Conservation (phyloP, 2,329 filamentous ascomycete species). For the Metarhizium brunneum region DNA sequence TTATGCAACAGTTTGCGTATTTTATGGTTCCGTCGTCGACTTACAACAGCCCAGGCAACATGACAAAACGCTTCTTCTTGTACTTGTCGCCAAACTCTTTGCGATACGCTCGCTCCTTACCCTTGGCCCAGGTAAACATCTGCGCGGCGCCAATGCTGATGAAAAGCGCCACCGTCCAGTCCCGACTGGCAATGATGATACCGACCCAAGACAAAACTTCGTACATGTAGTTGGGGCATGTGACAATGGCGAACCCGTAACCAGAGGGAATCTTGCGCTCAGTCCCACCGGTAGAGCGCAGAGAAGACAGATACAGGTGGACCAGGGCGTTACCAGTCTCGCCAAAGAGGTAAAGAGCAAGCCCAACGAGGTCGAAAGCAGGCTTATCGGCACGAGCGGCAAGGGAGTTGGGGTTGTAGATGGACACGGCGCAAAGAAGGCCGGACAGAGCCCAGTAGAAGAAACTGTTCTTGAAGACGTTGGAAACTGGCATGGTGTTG, state of each 20-base stretch:
- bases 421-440: constrained; percentile 70
- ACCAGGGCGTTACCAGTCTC: constrained; percentile 74
- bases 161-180: constrained; percentile 70
- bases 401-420: constrained; percentile 68
- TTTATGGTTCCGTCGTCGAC: not conserved
- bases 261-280: constrained; percentile 83
- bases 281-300: constrained; percentile 71
- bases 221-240: constrained; percentile 96
- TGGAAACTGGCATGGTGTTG: constrained; percentile 82
- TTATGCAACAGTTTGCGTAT: not conserved
- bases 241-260: constrained; percentile 77
- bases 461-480: constrained; percentile 89
- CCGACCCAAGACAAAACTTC: constrained; percentile 83
- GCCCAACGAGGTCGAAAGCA: constrained; percentile 53
- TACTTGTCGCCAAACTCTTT: constrained; percentile 89
- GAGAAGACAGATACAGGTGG: constrained; percentile 67
- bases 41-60: constrained; percentile 71
- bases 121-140: constrained; percentile 82
- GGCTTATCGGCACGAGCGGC: constrained; percentile 45
- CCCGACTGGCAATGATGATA: constrained; percentile 69
- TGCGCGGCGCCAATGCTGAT: constrained; percentile 61
- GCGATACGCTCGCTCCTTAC: constrained; percentile 86
- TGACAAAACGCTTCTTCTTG: constrained; percentile 82
- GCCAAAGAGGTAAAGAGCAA: constrained; percentile 65
- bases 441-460: constrained; percentile 92